Evolutionary conservation across 1,284 basidiomycete genomes (phyloP).

Genomic region (Abortiporus biennis): DNA sequence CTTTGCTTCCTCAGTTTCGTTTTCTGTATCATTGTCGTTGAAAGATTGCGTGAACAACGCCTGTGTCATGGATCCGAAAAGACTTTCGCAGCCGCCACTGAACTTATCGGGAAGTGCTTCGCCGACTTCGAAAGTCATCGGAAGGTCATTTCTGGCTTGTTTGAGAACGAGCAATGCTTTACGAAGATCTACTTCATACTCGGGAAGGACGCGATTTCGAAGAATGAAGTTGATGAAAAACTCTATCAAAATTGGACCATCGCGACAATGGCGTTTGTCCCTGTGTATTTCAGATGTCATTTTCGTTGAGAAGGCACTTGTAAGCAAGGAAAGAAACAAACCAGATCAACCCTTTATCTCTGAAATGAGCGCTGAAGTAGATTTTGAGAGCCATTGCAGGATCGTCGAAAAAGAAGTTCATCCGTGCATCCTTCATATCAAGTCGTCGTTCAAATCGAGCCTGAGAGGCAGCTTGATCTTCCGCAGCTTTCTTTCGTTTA

Average conservation of each 20-base stretch:
- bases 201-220: slow-evolving; percentile 48
- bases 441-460: slow-evolving; percentile 27
- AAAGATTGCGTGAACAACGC: slow-evolving; percentile 8
- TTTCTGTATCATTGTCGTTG: slow-evolving; percentile 4
- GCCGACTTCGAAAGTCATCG: slow-evolving; percentile 45
- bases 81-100: slow-evolving; percentile 35
- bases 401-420: slow-evolving; percentile 49
- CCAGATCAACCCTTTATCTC: slow-evolving; percentile 59
- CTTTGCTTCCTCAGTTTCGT: slow-evolving; percentile 14
- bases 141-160: slow-evolving; percentile 50
- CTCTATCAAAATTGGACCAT: slow-evolving; percentile 47
- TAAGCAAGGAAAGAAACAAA: slow-evolving; percentile 27
- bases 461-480: slow-evolving; percentile 11
- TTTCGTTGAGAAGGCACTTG: too few relatives aligned
- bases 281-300: too few relatives aligned
- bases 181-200: slow-evolving; percentile 38
- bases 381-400: slow-evolving; percentile 46
- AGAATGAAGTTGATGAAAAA: slow-evolving; percentile 62
- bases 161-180: slow-evolving; percentile 43
- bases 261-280: slow-evolving; percentile 20
- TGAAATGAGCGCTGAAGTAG: slow-evolving; percentile 62
- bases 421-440: slow-evolving; percentile 34
- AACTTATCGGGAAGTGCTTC: slow-evolving; percentile 51
- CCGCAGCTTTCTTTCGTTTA: slow-evolving; percentile 7
- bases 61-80: slow-evolving; percentile 39